Evolutionary conservation across 176 grass and related monocot species (phyloP), one percentile per base, ranked within the genome.

Genomic region (Oryza rufipogon): DNA sequence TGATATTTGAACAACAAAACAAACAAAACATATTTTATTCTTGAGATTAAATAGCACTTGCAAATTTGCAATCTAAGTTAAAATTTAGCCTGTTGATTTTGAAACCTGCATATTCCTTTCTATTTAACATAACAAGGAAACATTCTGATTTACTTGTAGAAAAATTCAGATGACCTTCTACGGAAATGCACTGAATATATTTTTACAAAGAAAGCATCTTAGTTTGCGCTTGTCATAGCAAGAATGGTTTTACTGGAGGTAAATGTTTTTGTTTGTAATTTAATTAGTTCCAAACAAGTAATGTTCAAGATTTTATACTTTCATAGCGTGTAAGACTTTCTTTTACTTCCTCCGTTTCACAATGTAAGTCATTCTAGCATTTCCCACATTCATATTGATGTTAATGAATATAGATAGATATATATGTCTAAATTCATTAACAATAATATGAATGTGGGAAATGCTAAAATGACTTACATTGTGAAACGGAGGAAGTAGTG

Each of bases 281-380:
- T 17, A 73, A 72, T 30, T 45, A 79, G 73, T 60, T 71, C 68
- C 33, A 67, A 79, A 12, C 16, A 86, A 54, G 33, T 20, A 66
- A 41, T 48, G 16, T 45, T 15, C 11, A n/a, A 1, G 22, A 30
- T 80, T 65, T 85, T 74, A 11, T 26, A 66, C 17, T 58, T 58
- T 58, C 54, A 58, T 58, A n/a, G 54, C 63, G 19, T 28, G 17
- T 66, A 15, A 6, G 5, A 14, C 44, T 52, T 52, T 25, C 69
- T 33, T 65, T 65, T 39, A 26, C 26, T 26, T 26, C 26, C 26
- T 26, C 26, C 26, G 26, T 26, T 26, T 26, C 26, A 26, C 26
- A 26, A 26, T 26, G 26, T 26, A 26, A 26, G 26, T 26, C 26
- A 26, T 26, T 26, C 26, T 26, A 1, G 26, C 26, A 26, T 26